These are phyloP conservation scores for Trichoderma cornu-damae DNA, from an alignment of 2,329 filamentous ascomycete genomes.

Conservation along the genomic window DNA sequence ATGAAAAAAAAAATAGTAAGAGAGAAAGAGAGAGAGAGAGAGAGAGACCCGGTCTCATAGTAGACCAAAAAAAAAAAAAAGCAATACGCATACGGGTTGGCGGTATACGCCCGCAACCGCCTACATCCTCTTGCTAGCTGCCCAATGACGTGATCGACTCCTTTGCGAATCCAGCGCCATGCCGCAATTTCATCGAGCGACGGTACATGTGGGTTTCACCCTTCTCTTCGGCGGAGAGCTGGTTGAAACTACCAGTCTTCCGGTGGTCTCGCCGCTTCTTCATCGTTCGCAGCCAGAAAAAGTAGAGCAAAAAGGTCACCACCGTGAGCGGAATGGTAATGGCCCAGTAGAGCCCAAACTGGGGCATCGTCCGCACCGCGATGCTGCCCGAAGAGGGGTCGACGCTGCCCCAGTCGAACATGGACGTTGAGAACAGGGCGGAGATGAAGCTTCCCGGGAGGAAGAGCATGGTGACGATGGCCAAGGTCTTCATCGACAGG, in stretches of 20 bases:
- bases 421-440: slow-evolving; percentile 36
- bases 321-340: slow-evolving; percentile 38
- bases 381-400: slow-evolving; percentile 24
- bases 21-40: no score
- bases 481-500: slow-evolving; percentile 41
- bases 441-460: slow-evolving; percentile 40
- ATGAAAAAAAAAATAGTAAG: neutral
- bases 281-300: slow-evolving; percentile 31
- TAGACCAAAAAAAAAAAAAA: neutral
- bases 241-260: neutral
- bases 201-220: slow-evolving; percentile 3
- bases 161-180: neutral
- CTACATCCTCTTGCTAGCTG: neutral
- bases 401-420: slow-evolving; percentile 33
- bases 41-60: no score
- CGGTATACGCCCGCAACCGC: neutral
- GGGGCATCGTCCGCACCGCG: slow-evolving; percentile 30
- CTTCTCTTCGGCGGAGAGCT: slow-evolving; percentile 1
- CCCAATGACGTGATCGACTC: neutral
- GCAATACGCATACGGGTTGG: neutral
- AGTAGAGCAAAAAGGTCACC: slow-evolving; percentile 34
- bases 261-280: slow-evolving; percentile 19
- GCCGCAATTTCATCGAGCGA: slow-evolving; percentile 8
- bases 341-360: slow-evolving; percentile 39
- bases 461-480: slow-evolving; percentile 41